These are phyloP conservation scores for Podospora pseudocomata DNA, from an alignment of 495 filamentous ascomycete genomes.

Conservation along the genomic window DNA sequence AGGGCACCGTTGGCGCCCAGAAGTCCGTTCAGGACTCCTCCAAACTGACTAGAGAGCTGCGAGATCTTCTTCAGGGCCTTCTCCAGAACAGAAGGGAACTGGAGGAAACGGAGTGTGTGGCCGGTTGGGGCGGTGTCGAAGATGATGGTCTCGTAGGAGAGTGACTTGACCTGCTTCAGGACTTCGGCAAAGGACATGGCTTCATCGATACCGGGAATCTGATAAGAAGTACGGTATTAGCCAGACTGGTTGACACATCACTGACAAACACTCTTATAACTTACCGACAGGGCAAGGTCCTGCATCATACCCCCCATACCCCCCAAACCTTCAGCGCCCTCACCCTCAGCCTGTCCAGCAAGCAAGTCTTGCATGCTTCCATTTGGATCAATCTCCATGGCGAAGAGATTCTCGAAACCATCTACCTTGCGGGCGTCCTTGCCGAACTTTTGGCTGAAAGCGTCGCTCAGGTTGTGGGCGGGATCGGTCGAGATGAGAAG, in stretches of 20 bases:
- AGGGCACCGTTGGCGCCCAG: constrained; percentile 75
- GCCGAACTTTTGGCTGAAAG: constrained; percentile 98
- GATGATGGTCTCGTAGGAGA: constrained; percentile 96
- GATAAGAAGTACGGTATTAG: constrained; percentile 15
- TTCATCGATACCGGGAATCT: constrained; percentile 98
- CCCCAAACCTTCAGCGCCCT: constrained; percentile 58
- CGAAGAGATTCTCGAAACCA: constrained; percentile 89
- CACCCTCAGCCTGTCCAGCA: constrained; percentile 70
- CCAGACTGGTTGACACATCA: neutral
- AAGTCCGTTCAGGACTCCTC: constrained; percentile 90
- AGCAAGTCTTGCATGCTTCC: constrained; percentile 95
- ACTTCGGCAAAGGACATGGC: constrained; percentile 99
- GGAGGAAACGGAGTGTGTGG: constrained; percentile 96
- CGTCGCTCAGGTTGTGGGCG: constrained; percentile 96
- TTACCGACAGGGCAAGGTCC: constrained; percentile 60
- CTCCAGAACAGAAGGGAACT: constrained; percentile 97
- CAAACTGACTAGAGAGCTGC: constrained; percentile 89
- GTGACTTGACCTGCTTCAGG: constrained; percentile 98
- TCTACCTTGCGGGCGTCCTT: constrained; percentile 93
- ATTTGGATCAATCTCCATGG: constrained; percentile 99
- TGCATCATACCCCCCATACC: constrained; percentile 62
- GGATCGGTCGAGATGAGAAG: constrained; percentile 98
- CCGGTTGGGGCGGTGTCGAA: constrained; percentile 99
- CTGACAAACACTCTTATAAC: constrained; percentile 17
- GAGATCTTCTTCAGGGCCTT: constrained; percentile 96